A percentile compares a stretch with the other conserved stretches of the same genome.
Conservation (phyloP, 78 protist species). For the slime mould (Dictyostelium discoideum) region DNA sequence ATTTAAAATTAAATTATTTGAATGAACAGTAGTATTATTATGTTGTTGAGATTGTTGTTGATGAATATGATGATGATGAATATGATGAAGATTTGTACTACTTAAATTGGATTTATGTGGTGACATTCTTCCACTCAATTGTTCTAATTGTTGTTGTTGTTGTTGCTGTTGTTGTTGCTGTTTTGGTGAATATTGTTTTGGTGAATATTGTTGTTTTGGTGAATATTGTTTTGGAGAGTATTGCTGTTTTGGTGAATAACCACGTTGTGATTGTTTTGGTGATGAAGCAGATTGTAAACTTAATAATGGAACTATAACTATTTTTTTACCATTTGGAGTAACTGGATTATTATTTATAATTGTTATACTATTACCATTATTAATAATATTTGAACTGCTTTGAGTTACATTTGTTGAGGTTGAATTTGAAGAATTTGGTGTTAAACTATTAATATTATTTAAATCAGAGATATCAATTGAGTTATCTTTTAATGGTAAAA, state of each 20-base stretch:
- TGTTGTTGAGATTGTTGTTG: background rate
- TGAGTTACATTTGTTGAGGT: background rate
- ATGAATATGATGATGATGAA: background rate
- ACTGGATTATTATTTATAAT: background rate
- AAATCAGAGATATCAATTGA: background rate
- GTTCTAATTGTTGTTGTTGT: slow-evolving; percentile 6
- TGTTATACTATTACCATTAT: background rate
- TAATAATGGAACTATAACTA: background rate
- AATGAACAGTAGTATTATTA: background rate
- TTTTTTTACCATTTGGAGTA: background rate
- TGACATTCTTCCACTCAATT: slow-evolving; percentile 12
- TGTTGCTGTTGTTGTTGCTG: background rate
- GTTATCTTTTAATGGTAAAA: background rate
- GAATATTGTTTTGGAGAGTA: background rate
- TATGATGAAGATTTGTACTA: background rate
- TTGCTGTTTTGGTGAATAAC: background rate
- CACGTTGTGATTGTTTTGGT: background rate
- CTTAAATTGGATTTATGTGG: background rate
- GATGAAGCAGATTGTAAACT: background rate
- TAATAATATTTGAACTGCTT: background rate
- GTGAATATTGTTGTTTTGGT: slow-evolving; percentile 1
- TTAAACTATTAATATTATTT: background rate
- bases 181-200: background rate
- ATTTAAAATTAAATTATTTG: background rate
- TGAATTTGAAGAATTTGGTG: background rate